Evolutionary conservation across 2,329 filamentous ascomycete species (phyloP), one percentile per base, ranked within the genome.

Genomic region (Bipolaris gigantea): DNA sequence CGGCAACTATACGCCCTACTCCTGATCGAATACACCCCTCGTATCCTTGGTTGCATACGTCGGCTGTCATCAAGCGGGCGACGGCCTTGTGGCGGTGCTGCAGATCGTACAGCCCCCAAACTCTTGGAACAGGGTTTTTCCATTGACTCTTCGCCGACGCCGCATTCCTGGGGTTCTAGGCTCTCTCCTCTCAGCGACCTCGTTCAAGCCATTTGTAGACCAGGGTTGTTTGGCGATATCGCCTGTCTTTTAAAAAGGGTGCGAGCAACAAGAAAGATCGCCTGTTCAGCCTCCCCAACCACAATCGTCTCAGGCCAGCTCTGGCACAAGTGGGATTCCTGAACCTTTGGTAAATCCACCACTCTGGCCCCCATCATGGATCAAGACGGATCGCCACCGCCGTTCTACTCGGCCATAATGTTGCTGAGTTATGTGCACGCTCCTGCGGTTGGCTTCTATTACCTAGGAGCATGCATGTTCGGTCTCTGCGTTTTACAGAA

Each of bases 401-500:
- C 59, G 21, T 60, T 64, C 19, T 55, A 56, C 27, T 53, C 64
- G 16, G 65, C 65, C 21, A 65, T 69, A 63, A 57, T 50, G n/a
- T 58, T 73, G 5, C 55, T 74, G 32, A 59, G 70, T 48, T 73
- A 74, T 39, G 62, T 70, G 57, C 69, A 74, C 30, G 71, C 70
- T 9, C 71, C 71, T 0, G 49, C 60, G 0, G 63, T 73, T 2
- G 70, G 62, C 11, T 67, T 69, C 44, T 72, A 69, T 62, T 73
- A 63, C 39, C 43, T 72, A 8, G 67, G 58, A 35, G 63, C 69
- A 10, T 56, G 62, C 32, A 53, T 55, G 4, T 72, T 72, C 52
- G 62, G 63, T 40, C 27, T 70, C 10, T 70, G 64, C 48, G 56
- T 65, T 34, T 51, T 74, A n/a, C 71, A 73, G 19, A 73, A 72